Evolutionary conservation across 495 filamentous ascomycete genomes (phyloP), one percentile per base, ranked within the genome.

Genomic region (Tuber magnatum): DNA sequence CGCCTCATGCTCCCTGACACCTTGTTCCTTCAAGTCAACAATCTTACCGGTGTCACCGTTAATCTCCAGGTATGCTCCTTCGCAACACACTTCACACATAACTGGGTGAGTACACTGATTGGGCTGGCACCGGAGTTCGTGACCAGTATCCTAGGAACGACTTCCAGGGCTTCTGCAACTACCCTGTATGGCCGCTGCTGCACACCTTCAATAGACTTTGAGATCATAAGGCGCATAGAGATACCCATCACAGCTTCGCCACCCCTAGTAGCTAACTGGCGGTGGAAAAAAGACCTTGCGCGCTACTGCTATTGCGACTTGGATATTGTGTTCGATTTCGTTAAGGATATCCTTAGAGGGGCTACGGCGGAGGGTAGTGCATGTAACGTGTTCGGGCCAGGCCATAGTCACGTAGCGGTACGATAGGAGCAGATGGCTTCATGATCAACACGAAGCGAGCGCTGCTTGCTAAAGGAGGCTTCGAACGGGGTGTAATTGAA

Each of bases 161-260:
- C 94, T 85, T 99, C 95, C 88, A 99, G 92, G 43, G 95, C 94
- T 81, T 99, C 96, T 9, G 96, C 94, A 75, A 98, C 93, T 51
- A 94, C 94, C 85, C 93, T 93, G 88, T 99, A 99, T 43, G 96
- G 96, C 96, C 96, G 98, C 85, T 99, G 96, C 84, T 95, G 92
- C 68, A 99, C 94, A 81, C 96, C 96, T 85, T 98, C 96, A 73
- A 99, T 90, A 76, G 88, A 89, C 85, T 96, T 96, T 73, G 93
- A 93, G 83, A 93, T 87, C 85, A 90, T 87, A 73, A 99, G 86
- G 77, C 92, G 89, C 68, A 97, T 94, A 12, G 93, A 93, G 74
- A 98, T 92, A 38, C 95, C 96, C 96, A 98, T 98, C 85, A 98
- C 96, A 24, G 94, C 94, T 44, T 96, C 96, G 82, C 96, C 96